Evolutionary conservation across 208 protist genomes (phyloP), one percentile per base, ranked within the genome.

Genomic region (Crithidia mellificae): DNA sequence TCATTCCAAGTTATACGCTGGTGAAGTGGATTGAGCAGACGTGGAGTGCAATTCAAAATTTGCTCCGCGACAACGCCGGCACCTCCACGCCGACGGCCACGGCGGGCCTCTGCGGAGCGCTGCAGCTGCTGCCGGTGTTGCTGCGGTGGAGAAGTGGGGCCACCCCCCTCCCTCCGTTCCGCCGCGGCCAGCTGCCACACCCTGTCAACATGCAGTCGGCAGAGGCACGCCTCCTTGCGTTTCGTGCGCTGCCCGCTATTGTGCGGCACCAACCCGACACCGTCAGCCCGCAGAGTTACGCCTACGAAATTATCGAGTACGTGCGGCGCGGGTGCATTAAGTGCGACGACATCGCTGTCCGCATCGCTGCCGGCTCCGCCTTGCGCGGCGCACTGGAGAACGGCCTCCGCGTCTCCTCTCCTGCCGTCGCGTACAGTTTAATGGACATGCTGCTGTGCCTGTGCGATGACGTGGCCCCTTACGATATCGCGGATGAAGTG

Each of bases 41-140:
- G 54, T 79, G 74, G 74, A 53, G n/a, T 22, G 38, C 54, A 6
- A 55, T 66, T 8, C 67, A 58, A 25, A 55, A 9, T 2, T 34
- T 71, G 11, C 47, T 65, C 17, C 67, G 62, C 27, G 74, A 73
- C 63, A 67, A 51, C 49, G 56, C 49, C 22, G 66, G 74, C 58
- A 65, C 53, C 29, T 57, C 53, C 20, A 54, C 67, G 27, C 46
- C 70, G 6, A 75, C 53, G 9, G 43, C 69, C 49, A 66, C 41
- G n/a, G 62, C 67, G 64, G 78, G 76, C 47, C 44, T 76, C 52
- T 49, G 74, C 73, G 55, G 59, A 25, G 64, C 68, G 59, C 66
- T 92, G 52, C 66, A 62, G 22, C 63, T 94, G 46, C 65, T 89
- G 51, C 65, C 73, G 8, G 74, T 89, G 38, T 63, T 94, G 55